These are phyloP conservation scores for Mycosphaerella arachidis DNA, from an alignment of 2,329 filamentous ascomycete species.

Conservation along the genomic window DNA sequence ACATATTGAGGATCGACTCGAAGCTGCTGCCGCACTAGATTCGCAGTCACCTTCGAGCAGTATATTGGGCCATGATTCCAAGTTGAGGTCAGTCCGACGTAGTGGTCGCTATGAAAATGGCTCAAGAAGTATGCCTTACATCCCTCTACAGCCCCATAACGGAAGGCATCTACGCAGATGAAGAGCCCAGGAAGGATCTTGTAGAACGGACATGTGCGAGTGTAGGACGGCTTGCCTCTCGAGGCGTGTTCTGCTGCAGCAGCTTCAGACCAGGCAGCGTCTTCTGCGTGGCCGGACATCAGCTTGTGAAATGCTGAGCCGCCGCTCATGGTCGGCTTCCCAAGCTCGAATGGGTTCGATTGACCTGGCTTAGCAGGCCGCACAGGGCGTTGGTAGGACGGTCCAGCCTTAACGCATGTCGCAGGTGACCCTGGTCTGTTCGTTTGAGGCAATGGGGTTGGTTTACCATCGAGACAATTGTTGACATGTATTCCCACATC, in stretches of 20 bases:
- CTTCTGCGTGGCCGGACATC: conserved; percentile 89
- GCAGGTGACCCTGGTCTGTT: conserved; percentile 10
- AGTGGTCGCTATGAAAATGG: conserved; percentile 97
- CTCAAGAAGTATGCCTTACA: conserved; percentile 95
- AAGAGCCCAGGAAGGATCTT: conserved; percentile 92
- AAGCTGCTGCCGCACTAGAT: conserved; percentile 80
- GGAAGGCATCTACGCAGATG: conserved; percentile 93
- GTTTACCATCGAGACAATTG: conserved; percentile 79
- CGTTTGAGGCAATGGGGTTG: conserved; percentile 52
- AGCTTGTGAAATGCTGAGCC: conserved; percentile 83
- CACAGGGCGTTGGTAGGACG: conserved; percentile 58
- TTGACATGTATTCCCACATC: conserved; percentile 85
- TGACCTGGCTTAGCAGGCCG: conserved; percentile 71
- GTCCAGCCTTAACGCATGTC: conserved; percentile 14
- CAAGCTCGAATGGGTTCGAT: conserved; percentile 67
- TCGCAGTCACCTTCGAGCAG: conserved; percentile 87
- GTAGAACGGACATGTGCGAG: conserved; percentile 94
- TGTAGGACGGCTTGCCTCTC: conserved; percentile 78
- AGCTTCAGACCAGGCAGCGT: conserved; percentile 82
- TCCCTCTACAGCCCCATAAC: conserved; percentile 87
- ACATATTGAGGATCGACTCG: conserved; percentile 82
- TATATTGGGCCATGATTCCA: conserved; percentile 96
- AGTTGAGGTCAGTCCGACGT: conserved; percentile 79
- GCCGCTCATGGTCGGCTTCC: conserved; percentile 33
- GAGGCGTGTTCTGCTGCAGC: conserved; percentile 73